These are phyloP conservation scores for Penicillium lagena DNA, from an alignment of 495 filamentous ascomycete species.

Conservation along the genomic window DNA sequence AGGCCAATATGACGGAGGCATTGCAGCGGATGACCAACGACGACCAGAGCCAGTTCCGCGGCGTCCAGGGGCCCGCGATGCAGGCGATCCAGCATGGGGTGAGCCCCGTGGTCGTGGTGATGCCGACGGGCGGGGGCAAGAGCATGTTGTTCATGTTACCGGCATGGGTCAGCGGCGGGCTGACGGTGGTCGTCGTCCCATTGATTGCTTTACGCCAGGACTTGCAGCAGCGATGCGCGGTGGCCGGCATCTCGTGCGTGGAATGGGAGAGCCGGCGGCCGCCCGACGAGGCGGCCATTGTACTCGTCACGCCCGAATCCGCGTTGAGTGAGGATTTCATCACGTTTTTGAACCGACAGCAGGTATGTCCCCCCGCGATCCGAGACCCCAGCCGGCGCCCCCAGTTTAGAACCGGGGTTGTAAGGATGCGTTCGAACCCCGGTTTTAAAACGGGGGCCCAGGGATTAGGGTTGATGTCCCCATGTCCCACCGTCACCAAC, in stretches of 20 bases:
- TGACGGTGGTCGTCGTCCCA: constrained; percentile 2
- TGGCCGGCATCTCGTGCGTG: constrained; percentile 1
- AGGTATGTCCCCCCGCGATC: no score
- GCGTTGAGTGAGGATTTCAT: constrained; percentile 5
- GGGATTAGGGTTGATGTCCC: no score
- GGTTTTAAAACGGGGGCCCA: no score
- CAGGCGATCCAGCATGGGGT: background rate
- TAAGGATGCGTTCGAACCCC: no score
- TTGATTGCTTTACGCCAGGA: constrained; percentile 10
- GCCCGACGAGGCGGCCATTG: constrained; percentile 5
- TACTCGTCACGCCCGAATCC: constrained; percentile 15
- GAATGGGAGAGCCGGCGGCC: constrained; percentile 10
- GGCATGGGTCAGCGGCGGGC: constrained; percentile 10
- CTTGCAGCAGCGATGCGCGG: constrained; percentile 4
- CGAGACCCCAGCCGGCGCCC: no score
- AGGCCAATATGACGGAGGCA: constrained; percentile 3
- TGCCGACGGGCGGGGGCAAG: constrained; percentile 12
- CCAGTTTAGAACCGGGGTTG: no score
- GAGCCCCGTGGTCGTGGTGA: constrained; percentile 12
- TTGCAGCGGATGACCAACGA: constrained; percentile 8
- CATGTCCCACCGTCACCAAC: no score
- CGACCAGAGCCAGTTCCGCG: constrained; percentile 1
- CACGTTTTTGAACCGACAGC: constrained; percentile 13
- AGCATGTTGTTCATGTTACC: constrained; percentile 20
- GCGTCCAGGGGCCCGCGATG: background rate